Evolutionary conservation across 2,329 filamentous ascomycete genomes (phyloP).

Genomic region (Scedosporium dehoogii): DNA sequence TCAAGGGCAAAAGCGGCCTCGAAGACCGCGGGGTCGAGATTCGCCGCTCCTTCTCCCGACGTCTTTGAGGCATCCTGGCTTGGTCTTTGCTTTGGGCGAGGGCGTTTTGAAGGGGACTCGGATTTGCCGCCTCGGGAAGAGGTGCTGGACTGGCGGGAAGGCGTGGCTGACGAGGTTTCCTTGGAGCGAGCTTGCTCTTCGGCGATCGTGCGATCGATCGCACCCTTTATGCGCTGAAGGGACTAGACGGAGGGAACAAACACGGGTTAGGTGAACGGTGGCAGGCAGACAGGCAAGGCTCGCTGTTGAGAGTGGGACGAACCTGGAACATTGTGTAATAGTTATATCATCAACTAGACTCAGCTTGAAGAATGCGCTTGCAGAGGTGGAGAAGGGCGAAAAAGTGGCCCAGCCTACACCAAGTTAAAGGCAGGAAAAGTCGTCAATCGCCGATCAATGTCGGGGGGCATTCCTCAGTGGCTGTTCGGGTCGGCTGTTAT

Average conservation of each 20-base stretch:
- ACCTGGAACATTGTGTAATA: constrained; percentile 13
- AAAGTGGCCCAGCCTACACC: too few relatives aligned
- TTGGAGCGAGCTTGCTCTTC: constrained; percentile 72
- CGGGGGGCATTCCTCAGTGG: too few relatives aligned
- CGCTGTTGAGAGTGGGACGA: neutral
- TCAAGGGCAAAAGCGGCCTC: constrained; percentile 80
- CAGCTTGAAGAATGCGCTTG: too few relatives aligned
- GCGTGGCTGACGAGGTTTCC: constrained; percentile 25
- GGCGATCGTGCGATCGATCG: constrained; percentile 78
- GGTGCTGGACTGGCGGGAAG: constrained; percentile 21
- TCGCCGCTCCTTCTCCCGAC: constrained; percentile 28
- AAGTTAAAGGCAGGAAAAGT: too few relatives aligned
- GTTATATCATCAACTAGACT: neutral
- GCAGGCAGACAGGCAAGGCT: neutral
- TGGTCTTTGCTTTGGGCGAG: constrained; percentile 28
- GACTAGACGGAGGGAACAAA: constrained; percentile 1
- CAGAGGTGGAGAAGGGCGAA: too few relatives aligned
- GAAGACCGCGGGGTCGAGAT: constrained; percentile 79
- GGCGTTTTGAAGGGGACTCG: constrained; percentile 8
- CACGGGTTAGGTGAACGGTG: neutral
- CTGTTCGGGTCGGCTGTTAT: too few relatives aligned
- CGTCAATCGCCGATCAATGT: too few relatives aligned
- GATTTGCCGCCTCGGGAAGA: constrained; percentile 9
- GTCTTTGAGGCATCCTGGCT: constrained; percentile 19
- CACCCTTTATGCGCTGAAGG: constrained; percentile 65